phyloP scores from a whole-genome alignment of 768 basidiomycete species.

The Cystobasidium tubakii region DNA sequence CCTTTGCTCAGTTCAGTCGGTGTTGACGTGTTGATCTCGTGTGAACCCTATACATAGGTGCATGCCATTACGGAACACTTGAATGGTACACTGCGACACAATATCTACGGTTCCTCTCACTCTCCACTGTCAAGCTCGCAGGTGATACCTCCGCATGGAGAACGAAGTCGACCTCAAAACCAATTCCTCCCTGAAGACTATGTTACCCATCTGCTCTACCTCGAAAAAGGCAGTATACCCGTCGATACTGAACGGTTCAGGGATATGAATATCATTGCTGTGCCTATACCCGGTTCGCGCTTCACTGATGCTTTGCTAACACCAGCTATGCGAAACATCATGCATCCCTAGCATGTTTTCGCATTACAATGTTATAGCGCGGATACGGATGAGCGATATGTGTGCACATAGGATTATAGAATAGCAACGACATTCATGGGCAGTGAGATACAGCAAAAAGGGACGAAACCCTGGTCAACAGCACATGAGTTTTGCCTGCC shows the following conservation, averaged over 20 bases:
- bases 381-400: too few species aligned
- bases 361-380: too few species aligned
- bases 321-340: background rate
- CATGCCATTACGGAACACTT: constrained; percentile 20
- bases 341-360: background rate
- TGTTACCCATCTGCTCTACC: constrained; percentile 33
- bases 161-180: background rate
- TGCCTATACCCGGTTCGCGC: background rate
- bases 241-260: constrained; percentile 8
- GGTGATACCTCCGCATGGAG: background rate
- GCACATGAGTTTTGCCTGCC: too few species aligned
- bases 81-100: constrained; percentile 3
- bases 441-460: too few species aligned
- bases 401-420: too few species aligned
- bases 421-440: background rate
- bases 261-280: constrained; percentile 7
- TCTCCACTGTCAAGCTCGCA: constrained; percentile 7
- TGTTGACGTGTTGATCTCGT: too few species aligned
- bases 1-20: background rate
- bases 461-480: too few species aligned
- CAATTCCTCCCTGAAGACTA: constrained; percentile 17
- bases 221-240: constrained; percentile 22
- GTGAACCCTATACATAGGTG: background rate
- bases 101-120: background rate
- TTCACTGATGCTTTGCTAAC: constrained; percentile 6